Conservation (phyloP, 805 yeast species). For the Zygotorulaspora chibaensis region DNA sequence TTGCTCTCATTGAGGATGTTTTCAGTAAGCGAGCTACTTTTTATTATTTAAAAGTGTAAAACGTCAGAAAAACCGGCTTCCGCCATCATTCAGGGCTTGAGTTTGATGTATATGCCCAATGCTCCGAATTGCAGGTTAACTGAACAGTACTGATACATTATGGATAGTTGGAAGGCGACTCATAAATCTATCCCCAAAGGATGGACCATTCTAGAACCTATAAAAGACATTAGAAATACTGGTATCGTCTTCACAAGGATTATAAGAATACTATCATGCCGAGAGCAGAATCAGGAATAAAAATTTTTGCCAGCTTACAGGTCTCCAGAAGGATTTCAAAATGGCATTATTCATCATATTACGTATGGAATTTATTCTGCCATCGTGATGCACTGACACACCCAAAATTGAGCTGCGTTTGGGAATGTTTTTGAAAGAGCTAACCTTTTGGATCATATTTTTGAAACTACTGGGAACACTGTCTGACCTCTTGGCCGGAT, state of each 20-base stretch:
- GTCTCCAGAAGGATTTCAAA: conserved; percentile 18
- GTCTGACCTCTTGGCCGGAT: conserved; percentile 63
- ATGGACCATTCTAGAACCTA: conserved; percentile 17
- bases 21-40: too few species aligned
- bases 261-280: conserved; percentile 8
- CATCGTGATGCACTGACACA: conserved; percentile 57
- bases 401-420: conserved; percentile 43
- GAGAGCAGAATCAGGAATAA: conserved; percentile 20
- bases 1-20: too few species aligned
- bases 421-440: conserved; percentile 60
- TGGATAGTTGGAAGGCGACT: conserved; percentile 15
- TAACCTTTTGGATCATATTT: conserved; percentile 49
- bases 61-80: too few species aligned
- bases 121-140: too few species aligned
- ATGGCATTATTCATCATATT: conserved; percentile 39
- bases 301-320: conserved; percentile 16
- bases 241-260: conserved; percentile 20
- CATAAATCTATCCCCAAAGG: conserved; percentile 20
- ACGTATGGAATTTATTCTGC: conserved; percentile 50
- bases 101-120: too few species aligned
- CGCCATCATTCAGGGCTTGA: too few species aligned
- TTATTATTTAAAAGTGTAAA: too few species aligned
- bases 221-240: conserved; percentile 11
- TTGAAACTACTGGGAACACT: conserved; percentile 42
- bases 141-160: too few species aligned